A percentile compares a stretch with the other conserved stretches of the same genome.
Evolutionary conservation across 2,329 filamentous ascomycete species (phyloP).

Genomic region (Plenodomus biglobosus): DNA sequence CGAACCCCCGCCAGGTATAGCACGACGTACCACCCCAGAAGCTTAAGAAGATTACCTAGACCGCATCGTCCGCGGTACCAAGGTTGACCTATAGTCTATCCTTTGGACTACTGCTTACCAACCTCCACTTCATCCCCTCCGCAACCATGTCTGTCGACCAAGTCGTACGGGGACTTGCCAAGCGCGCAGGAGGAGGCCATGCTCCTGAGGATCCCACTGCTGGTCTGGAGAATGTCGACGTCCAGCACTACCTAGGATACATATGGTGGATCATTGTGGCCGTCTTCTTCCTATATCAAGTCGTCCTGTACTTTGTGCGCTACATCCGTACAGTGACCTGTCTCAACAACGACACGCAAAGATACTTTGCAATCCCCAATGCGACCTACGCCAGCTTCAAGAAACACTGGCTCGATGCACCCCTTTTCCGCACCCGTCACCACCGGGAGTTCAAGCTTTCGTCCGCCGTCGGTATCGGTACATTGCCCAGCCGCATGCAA

Average conservation of each 20-base stretch:
- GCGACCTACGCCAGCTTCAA: constrained; percentile 48
- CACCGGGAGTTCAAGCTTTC: constrained; percentile 56
- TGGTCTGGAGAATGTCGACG: constrained; percentile 37
- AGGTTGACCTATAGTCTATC: constrained; percentile 14
- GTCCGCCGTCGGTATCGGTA: constrained; percentile 52
- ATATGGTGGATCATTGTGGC: constrained; percentile 63
- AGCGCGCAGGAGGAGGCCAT: constrained; percentile 28
- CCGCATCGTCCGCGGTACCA: constrained; percentile 15
- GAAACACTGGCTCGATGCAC: constrained; percentile 51
- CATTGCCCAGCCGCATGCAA: constrained; percentile 53
- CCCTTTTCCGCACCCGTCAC: constrained; percentile 52
- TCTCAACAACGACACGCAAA: constrained; percentile 76
- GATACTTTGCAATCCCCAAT: constrained; percentile 73
- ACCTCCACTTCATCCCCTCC: constrained; percentile 13
- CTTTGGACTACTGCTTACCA: constrained; percentile 19
- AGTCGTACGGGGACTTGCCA: constrained; percentile 16
- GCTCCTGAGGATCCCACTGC: constrained; percentile 28
- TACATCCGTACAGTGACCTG: constrained; percentile 74
- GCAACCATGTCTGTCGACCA: constrained; percentile 30
- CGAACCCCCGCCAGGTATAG: constrained; percentile 18
- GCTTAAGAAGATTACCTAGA: constrained; percentile 27
- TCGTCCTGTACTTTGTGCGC: constrained; percentile 61
- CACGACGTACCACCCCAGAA: constrained; percentile 16
- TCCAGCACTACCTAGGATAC: constrained; percentile 42
- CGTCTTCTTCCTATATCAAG: constrained; percentile 67